These are phyloP conservation scores for Sporothrix mexicana DNA, from an alignment of 2,329 filamentous ascomycete species.

Conservation along the genomic window DNA sequence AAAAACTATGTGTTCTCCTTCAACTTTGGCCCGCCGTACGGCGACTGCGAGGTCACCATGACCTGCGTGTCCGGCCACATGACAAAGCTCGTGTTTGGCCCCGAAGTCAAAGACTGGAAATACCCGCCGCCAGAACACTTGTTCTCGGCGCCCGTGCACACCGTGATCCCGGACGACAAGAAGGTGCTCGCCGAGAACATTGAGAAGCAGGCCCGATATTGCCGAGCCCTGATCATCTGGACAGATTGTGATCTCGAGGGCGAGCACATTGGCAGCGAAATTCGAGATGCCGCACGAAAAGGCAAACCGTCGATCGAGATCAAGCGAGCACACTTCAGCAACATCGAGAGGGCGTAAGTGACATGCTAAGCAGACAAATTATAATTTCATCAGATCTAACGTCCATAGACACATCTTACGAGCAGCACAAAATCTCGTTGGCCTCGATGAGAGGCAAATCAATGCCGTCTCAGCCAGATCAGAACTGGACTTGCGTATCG, in stretches of 20 bases:
- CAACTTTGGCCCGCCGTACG: constrained; percentile 81
- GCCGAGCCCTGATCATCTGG: constrained; percentile 89
- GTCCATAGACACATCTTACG: constrained; percentile 77
- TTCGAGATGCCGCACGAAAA: constrained; percentile 77
- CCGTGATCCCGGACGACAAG: constrained; percentile 73
- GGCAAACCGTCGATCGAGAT: constrained; percentile 77
- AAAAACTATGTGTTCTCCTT: constrained; percentile 96
- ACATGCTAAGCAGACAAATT: too few species aligned
- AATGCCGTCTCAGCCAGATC: constrained; percentile 88
- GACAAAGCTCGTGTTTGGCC: constrained; percentile 76
- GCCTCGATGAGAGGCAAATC: constrained; percentile 83
- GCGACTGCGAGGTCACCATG: constrained; percentile 85
- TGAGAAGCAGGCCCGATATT: constrained; percentile 72
- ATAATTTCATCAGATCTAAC: not conserved
- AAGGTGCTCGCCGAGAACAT: constrained; percentile 85
- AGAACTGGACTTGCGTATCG: constrained; percentile 90
- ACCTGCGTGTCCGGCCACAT: constrained; percentile 92
- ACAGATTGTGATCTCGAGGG: constrained; percentile 98
- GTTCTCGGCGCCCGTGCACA: constrained; percentile 79
- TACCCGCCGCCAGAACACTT: constrained; percentile 78
- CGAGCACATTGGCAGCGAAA: constrained; percentile 93
- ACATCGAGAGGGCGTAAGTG: constrained; percentile 84
- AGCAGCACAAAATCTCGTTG: constrained; percentile 76
- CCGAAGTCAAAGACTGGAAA: constrained; percentile 77
- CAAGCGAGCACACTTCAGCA: constrained; percentile 90